Conservation (phyloP, 2,329 filamentous ascomycete genomes). For the Aspergillus pseudotamarii region DNA sequence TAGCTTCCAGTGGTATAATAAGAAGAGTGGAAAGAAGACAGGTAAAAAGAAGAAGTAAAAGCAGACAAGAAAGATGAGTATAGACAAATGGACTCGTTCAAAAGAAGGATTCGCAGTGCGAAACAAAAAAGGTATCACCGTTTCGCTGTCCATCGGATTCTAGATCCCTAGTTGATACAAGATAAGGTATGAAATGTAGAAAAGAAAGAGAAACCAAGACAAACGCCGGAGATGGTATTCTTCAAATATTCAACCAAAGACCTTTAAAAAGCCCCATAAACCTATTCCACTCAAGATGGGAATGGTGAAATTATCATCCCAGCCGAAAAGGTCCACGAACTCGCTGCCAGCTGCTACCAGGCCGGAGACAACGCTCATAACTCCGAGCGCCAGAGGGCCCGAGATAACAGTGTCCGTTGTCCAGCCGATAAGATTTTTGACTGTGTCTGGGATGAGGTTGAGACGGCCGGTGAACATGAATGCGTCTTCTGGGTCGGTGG, state of each 20-base stretch:
- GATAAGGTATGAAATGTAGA: not conserved
- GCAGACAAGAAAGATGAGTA: not conserved
- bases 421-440: conserved; percentile 65
- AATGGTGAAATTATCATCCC: conserved; percentile 98
- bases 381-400: conserved; percentile 72
- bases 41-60: not conserved
- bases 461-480: conserved; percentile 83
- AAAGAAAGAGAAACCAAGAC: conserved; percentile 5
- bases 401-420: conserved; percentile 62
- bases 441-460: conserved; percentile 62
- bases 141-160: not conserved
- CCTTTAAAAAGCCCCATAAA: conserved; percentile 86
- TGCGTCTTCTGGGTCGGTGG: conserved; percentile 67
- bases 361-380: conserved; percentile 87
- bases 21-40: not conserved
- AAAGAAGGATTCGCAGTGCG: not conserved
- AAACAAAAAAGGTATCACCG: not conserved
- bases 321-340: conserved; percentile 85
- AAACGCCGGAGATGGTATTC: not conserved
- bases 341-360: conserved; percentile 86
- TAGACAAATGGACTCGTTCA: not conserved
- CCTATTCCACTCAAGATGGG: conserved; percentile 86
- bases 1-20: not conserved
- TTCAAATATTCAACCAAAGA: conserved; percentile 63
- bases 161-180: not conserved